Conservation (phyloP, 2,329 filamentous ascomycete species). For the Alternaria ventricosa region DNA sequence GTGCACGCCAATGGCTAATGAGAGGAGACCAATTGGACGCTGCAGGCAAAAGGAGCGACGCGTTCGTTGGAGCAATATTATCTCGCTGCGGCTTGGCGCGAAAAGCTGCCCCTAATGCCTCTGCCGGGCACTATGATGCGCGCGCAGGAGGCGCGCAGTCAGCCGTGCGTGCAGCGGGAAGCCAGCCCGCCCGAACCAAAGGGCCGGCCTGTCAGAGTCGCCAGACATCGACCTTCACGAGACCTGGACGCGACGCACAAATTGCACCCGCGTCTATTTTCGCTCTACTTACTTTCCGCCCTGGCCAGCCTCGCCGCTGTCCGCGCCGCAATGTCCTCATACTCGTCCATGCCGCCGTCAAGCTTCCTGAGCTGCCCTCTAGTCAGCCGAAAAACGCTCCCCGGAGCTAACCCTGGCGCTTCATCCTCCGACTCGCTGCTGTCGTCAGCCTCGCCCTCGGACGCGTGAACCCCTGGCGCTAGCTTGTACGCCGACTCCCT, state of each 20-base stretch:
- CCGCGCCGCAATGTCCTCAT: conserved; percentile 45
- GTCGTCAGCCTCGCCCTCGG: conserved; percentile 50
- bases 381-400: conserved; percentile 44
- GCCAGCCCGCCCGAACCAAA: conserved; percentile 19
- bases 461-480: conserved; percentile 49
- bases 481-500: conserved; percentile 55
- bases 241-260: not conserved
- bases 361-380: conserved; percentile 45
- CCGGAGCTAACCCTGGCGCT: conserved; percentile 55
- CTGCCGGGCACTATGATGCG: conserved; percentile 25
- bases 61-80: conserved; percentile 28
- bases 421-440: conserved; percentile 54
- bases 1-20: conserved; percentile 16
- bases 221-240: no score
- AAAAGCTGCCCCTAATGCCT: conserved; percentile 30
- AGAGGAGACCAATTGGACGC: conserved; percentile 20
- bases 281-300: not conserved
- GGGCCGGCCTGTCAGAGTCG: conserved; percentile 20
- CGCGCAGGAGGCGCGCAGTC: conserved; percentile 20
- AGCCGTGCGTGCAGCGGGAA: conserved; percentile 25
- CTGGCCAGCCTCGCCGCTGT: conserved; percentile 28
- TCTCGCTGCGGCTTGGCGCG: conserved; percentile 23
- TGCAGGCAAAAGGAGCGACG: conserved; percentile 36
- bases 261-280: not conserved
- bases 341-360: conserved; percentile 49